Percentiles rank a stretch among this genome's conserved stretches.
Conservation (phyloP, 2,329 filamentous ascomycete genomes). For the Ampelomyces quisqualis region DNA sequence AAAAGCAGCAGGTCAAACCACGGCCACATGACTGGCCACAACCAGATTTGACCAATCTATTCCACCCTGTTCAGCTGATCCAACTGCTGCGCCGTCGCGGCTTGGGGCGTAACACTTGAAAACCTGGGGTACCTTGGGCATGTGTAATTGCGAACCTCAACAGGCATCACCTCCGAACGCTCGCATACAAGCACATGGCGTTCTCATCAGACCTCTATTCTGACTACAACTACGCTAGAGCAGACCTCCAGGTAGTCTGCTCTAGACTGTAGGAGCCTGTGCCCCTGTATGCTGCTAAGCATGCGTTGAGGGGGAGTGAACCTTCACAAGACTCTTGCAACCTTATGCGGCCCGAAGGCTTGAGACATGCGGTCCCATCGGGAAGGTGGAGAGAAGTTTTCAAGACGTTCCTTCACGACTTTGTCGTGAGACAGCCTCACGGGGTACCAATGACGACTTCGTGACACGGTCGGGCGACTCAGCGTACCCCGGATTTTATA, state of each 20-base stretch:
- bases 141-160: slow-evolving; percentile 19
- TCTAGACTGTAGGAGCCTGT: slow-evolving; percentile 4
- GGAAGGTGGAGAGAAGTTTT: slow-evolving; percentile 14
- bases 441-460: slow-evolving; percentile 14
- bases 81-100: slow-evolving; percentile 18
- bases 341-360: slow-evolving; percentile 3
- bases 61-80: slow-evolving; percentile 21
- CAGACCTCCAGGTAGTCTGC: neutral
- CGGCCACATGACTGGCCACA: slow-evolving; percentile 24
- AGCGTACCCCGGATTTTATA: slow-evolving; percentile 12
- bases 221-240: slow-evolving; percentile 10
- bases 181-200: slow-evolving; percentile 15
- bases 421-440: slow-evolving; percentile 27
- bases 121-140: slow-evolving; percentile 14
- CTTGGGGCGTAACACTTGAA: slow-evolving; percentile 7
- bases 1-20: slow-evolving; percentile 16
- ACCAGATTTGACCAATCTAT: slow-evolving; percentile 23
- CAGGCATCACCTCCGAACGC: slow-evolving; percentile 20
- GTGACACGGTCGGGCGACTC: slow-evolving; percentile 14
- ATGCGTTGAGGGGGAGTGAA: neutral
- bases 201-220: slow-evolving; percentile 15
- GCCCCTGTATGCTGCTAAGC: slow-evolving; percentile 4
- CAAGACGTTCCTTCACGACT: slow-evolving; percentile 3
- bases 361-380: slow-evolving; percentile 8
- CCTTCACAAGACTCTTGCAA: slow-evolving; percentile 3